Conservation (phyloP, 345 rosid genomes). For the Eucalyptus pumila region DNA sequence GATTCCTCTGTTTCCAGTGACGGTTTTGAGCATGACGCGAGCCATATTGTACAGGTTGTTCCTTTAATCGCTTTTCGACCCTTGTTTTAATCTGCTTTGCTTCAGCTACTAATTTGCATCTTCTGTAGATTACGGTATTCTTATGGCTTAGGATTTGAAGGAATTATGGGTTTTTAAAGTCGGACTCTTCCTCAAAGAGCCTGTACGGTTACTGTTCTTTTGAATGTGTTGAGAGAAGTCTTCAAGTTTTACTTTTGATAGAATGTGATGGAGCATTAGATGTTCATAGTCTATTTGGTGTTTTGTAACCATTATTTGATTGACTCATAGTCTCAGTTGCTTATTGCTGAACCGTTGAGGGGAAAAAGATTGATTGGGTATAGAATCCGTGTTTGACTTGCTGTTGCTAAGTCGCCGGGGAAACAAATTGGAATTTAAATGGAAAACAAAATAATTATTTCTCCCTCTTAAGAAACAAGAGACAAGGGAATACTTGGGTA, state of each 20-base stretch:
- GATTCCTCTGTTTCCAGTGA: slow-evolving; percentile 87
- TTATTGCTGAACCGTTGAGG: neutral
- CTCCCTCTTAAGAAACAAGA: neutral
- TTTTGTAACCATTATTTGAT: neutral
- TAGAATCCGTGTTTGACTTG: neutral
- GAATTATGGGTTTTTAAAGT: neutral
- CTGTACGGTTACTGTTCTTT: neutral
- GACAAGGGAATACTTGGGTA: neutral
- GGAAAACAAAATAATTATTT: neutral
- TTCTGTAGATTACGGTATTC: neutral
- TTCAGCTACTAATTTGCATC: neutral
- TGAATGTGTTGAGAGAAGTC: neutral
- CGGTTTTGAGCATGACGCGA: slow-evolving; percentile 85
- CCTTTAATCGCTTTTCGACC: neutral
- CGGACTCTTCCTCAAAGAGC: neutral
- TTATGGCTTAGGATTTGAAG: neutral
- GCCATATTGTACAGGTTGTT: slow-evolving; percentile 76
- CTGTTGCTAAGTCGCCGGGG: neutral
- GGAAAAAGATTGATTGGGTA: neutral
- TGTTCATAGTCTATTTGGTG: neutral
- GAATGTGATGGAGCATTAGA: neutral
- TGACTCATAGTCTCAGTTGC: neutral
- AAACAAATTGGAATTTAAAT: neutral
- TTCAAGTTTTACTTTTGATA: neutral
- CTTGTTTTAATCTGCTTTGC: neutral